phyloP scores from a whole-genome alignment of 441 rosid genomes.

The Adansonia rubrostipa region DNA sequence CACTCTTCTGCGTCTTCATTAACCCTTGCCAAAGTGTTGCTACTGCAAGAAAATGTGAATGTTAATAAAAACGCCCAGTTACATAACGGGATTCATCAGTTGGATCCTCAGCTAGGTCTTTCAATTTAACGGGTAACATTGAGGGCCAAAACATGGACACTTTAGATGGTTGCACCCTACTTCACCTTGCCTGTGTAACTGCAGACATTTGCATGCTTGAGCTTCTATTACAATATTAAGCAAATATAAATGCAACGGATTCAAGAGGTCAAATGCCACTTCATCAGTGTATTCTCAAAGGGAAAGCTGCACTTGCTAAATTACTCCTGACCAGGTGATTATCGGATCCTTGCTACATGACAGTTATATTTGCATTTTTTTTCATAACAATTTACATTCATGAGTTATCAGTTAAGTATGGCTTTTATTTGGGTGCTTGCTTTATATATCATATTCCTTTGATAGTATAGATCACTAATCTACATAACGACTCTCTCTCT shows the following conservation, averaged over 20 bases:
- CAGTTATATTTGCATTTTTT: neutral
- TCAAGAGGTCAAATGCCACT: slow-evolving; percentile 85
- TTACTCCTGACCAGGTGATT: slow-evolving; percentile 85
- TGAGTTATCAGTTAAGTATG: no score
- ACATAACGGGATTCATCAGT: slow-evolving; percentile 65
- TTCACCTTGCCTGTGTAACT: slow-evolving; percentile 97
- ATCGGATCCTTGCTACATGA: neutral
- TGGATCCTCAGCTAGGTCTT: slow-evolving; percentile 67
- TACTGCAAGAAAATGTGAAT: slow-evolving; percentile 72
- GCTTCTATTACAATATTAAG: slow-evolving; percentile 94
- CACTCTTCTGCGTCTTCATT: slow-evolving; percentile 67
- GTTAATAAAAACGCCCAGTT: slow-evolving; percentile 60
- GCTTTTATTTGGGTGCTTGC: no score
- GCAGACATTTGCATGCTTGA: slow-evolving; percentile 98
- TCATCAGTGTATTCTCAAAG: slow-evolving; percentile 71
- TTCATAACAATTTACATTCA: neutral
- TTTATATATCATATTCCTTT: no score
- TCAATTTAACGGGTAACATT: slow-evolving; percentile 48
- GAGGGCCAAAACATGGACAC: slow-evolving; percentile 57
- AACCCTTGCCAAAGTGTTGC: slow-evolving; percentile 86
- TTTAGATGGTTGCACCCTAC: slow-evolving; percentile 78
- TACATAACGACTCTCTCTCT: no score
- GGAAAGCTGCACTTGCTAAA: slow-evolving; percentile 71
- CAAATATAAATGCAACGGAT: slow-evolving; percentile 77
- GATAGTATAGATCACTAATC: no score